Conservation (phyloP, 2,329 filamentous ascomycete genomes). For the Beauveria asiatica region DNA sequence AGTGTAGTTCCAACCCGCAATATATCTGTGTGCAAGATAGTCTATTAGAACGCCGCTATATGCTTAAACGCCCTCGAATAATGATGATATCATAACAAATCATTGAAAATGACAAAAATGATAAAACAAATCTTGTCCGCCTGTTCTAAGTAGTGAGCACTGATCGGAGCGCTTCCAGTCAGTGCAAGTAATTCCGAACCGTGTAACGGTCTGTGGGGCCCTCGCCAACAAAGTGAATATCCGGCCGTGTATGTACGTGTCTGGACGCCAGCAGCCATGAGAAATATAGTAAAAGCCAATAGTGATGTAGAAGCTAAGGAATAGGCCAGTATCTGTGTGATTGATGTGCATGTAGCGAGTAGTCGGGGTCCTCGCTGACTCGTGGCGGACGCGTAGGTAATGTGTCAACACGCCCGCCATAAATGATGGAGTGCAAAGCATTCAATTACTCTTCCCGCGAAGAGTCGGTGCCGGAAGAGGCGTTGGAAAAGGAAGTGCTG, state of each 20-base stretch:
- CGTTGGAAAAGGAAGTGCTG: slow-evolving; percentile 14
- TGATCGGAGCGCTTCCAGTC: slow-evolving; percentile 11
- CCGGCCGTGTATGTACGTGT: neutral
- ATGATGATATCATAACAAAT: neutral
- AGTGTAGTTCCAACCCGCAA: too few relatives aligned
- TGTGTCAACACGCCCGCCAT: neutral
- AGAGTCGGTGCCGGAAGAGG: slow-evolving; percentile 13
- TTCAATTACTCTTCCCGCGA: neutral
- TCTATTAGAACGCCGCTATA: neutral
- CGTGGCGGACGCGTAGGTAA: neutral
- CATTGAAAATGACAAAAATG: neutral
- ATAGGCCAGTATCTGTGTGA: neutral
- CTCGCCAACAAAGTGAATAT: neutral
- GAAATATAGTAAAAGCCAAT: neutral
- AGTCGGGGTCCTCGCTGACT: neutral
- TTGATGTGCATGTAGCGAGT: neutral
- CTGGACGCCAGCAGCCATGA: neutral
- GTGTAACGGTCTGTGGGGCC: neutral
- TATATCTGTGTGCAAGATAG: too few relatives aligned
- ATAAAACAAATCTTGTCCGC: neutral
- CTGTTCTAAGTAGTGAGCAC: neutral
- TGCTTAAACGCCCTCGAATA: neutral
- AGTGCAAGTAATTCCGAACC: neutral
- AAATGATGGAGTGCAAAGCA: neutral
- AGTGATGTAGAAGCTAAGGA: neutral